phyloP scores from a whole-genome alignment of 2,329 filamentous ascomycete genomes.

The Shiraia sp. region DNA sequence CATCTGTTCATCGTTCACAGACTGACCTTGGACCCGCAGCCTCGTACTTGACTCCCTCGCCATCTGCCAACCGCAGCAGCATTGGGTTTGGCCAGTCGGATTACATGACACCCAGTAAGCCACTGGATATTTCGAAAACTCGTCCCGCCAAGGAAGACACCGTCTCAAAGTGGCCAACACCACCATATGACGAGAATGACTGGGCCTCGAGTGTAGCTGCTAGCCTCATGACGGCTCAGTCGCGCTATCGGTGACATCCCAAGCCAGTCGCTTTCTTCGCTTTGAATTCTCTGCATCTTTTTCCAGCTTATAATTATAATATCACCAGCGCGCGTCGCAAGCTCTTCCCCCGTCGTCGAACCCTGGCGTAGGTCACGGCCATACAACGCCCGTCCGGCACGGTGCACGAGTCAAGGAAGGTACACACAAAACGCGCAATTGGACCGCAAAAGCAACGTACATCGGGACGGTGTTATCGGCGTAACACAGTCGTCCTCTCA shows the following conservation, averaged over 20 bases:
- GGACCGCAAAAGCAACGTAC: conserved; percentile 31
- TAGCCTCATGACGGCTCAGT: conserved; percentile 58
- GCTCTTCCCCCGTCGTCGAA: conserved; percentile 31
- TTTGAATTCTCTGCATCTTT: conserved; percentile 32
- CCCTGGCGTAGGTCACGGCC: conserved; percentile 33
- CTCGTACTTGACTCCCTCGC: conserved; percentile 71
- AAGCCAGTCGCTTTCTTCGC: conserved; percentile 13
- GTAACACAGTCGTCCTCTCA: conserved; percentile 24
- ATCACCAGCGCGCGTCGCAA: conserved; percentile 28
- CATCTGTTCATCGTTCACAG: conserved; percentile 54
- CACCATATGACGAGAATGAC: conserved; percentile 90
- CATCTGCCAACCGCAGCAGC: conserved; percentile 81
- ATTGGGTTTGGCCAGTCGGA: conserved; percentile 71
- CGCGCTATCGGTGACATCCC: conserved; percentile 38
- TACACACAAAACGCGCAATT: conserved; percentile 23
- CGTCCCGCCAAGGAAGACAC: conserved; percentile 50
- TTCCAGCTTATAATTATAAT: conserved; percentile 40
- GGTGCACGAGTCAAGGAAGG: conserved; percentile 35
- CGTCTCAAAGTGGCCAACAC: conserved; percentile 85
- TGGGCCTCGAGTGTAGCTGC: conserved; percentile 85
- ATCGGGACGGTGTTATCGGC: conserved; percentile 37
- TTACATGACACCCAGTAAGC: conserved; percentile 67
- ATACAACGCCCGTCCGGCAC: conserved; percentile 44
- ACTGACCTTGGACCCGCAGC: conserved; percentile 64
- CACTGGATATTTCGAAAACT: conserved; percentile 64